A percentile compares a stretch with the other conserved stretches of the same genome.
Evolutionary conservation across 2,329 filamentous ascomycete genomes (phyloP).

Genomic region (Xylaria sp.): DNA sequence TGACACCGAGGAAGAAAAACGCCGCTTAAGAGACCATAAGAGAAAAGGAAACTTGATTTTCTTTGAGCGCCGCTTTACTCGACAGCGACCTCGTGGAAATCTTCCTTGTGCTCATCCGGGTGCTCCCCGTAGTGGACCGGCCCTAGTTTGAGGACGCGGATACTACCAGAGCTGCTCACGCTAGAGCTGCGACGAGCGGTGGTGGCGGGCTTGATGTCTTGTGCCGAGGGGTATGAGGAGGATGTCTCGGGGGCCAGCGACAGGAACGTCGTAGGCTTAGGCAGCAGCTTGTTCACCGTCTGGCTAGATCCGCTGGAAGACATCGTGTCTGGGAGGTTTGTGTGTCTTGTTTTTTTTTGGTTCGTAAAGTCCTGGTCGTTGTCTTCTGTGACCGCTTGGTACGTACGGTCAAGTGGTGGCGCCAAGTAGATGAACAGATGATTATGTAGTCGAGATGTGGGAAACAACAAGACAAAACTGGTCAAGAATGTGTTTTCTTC

Average conservation of each 20-base stretch:
- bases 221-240: constrained; percentile 45
- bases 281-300: constrained; percentile 22
- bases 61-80: constrained; percentile 61
- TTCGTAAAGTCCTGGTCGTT: not conserved
- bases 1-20: constrained; percentile 6
- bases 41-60: constrained; percentile 55
- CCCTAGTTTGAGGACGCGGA: constrained; percentile 57
- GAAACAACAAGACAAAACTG: constrained; percentile 2
- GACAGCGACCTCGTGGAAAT: constrained; percentile 48
- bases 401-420: too few relatives aligned
- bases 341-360: constrained; percentile 4
- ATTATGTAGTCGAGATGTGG: not conserved
- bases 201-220: constrained; percentile 30
- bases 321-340: not conserved
- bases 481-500: not conserved
- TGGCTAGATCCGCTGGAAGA: constrained; percentile 4
- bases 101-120: constrained; percentile 50
- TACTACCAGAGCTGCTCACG: constrained; percentile 43
- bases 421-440: not conserved
- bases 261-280: constrained; percentile 44
- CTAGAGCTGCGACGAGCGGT: constrained; percentile 48
- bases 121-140: constrained; percentile 61
- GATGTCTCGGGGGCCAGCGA: constrained; percentile 55
- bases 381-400: not conserved
- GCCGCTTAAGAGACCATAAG: constrained; percentile 40